phyloP scores from a whole-genome alignment of 768 basidiomycete genomes.

The Daedaleopsis nitida region DNA sequence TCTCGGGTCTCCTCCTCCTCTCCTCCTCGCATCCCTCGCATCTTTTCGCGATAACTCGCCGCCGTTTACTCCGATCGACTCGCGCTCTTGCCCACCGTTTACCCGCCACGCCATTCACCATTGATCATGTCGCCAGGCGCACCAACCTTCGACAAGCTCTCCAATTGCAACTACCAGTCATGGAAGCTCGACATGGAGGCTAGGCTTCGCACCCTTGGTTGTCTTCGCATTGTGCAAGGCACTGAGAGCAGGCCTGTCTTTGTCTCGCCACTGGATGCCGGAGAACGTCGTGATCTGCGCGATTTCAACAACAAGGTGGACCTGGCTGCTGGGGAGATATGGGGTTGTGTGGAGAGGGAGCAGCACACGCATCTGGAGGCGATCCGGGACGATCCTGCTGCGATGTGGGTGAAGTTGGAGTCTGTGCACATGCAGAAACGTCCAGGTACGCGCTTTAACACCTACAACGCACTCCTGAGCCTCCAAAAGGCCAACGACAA shows the following conservation, averaged over 20 bases:
- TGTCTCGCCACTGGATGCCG: background rate
- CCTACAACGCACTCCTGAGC: slow-evolving; percentile 17
- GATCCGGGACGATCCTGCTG: no score
- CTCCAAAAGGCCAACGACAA: slow-evolving; percentile 19
- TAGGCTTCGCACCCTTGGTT: background rate
- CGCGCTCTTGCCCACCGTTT: background rate
- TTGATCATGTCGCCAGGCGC: background rate
- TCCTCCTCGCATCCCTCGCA: background rate
- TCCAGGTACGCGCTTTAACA: no score
- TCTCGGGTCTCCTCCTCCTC: background rate
- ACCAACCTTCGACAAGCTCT: slow-evolving; percentile 8
- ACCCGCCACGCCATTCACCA: background rate
- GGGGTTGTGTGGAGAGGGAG: no score
- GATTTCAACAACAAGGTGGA: slow-evolving; percentile 4
- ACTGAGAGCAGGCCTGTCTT: background rate
- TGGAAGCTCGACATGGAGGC: slow-evolving; percentile 1
- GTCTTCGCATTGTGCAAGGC: slow-evolving; percentile 1
- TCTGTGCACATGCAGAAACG: no score
- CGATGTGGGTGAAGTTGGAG: no score
- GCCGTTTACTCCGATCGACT: no score
- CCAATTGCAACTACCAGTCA: slow-evolving; percentile 10
- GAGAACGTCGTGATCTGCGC: slow-evolving; percentile 1
- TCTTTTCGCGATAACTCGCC: background rate
- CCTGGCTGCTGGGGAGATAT: background rate
- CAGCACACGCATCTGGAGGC: no score